These are phyloP conservation scores for Crotalaria pallida DNA, from an alignment of 306 rosid genomes.

Conservation along the genomic window DNA sequence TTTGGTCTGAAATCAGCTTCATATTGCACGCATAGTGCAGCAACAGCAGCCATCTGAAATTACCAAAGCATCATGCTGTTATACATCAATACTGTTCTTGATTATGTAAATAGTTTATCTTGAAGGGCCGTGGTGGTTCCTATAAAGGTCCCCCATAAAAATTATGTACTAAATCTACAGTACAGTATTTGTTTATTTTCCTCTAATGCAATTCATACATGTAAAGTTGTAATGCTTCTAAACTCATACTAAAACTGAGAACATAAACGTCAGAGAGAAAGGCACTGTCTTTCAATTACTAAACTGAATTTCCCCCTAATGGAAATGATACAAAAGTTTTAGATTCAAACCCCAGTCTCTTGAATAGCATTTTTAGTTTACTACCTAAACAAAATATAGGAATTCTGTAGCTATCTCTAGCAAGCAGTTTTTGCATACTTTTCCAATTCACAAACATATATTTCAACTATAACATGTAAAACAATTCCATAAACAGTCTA, in stretches of 20 bases:
- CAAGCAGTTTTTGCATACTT: slow-evolving; percentile 3
- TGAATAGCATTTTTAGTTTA: slow-evolving; percentile 7
- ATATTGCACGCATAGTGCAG: slow-evolving; percentile 90
- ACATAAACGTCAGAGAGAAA: not conserved
- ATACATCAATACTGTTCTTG: not conserved
- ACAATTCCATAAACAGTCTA: not conserved
- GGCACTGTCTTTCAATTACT: not conserved
- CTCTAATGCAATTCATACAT: slow-evolving; percentile 2
- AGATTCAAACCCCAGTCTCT: not conserved
- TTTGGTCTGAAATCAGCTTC: slow-evolving; percentile 98
- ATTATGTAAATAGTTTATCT: not conserved
- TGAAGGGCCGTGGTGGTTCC: slow-evolving; percentile 7
- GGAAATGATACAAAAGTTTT: not conserved
- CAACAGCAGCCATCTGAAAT: slow-evolving; percentile 90
- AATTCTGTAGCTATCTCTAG: not conserved
- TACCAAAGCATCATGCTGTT: slow-evolving; percentile 18
- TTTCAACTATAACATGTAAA: slow-evolving; percentile 13
- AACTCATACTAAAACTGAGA: not conserved
- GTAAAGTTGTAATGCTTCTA: not conserved
- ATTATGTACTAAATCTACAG: not conserved
- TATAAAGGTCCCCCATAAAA: not conserved
- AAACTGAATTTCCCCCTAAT: not conserved
- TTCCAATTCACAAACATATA: slow-evolving; percentile 5
- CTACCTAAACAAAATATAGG: not conserved
- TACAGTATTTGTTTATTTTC: not conserved